phyloP scores from a whole-genome alignment of 2,329 filamentous ascomycete genomes.

The Claviceps spartinae region DNA sequence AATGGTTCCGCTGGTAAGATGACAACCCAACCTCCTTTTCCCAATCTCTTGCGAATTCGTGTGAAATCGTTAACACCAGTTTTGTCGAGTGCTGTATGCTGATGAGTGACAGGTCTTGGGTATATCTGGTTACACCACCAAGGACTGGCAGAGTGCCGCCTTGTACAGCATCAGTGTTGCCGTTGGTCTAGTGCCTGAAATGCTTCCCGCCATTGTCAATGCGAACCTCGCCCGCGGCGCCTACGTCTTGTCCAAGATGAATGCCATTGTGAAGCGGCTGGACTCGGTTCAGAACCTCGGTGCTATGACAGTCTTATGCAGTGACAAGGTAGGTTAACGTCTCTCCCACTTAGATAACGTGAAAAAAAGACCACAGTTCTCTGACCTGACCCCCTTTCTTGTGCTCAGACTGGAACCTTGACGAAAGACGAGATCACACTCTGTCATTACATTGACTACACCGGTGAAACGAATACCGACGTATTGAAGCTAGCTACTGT shows the following conservation, averaged over 20 bases:
- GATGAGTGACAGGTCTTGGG: constrained; percentile 10
- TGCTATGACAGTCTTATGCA: constrained; percentile 17
- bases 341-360: background rate
- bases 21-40: too few species aligned
- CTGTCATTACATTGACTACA: constrained; percentile 11
- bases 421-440: constrained; percentile 17
- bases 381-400: background rate
- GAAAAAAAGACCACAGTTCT: background rate
- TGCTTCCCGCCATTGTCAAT: constrained; percentile 19
- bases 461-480: constrained; percentile 8
- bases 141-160: constrained; percentile 14
- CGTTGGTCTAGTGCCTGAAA: constrained; percentile 17
- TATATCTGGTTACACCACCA: constrained; percentile 13
- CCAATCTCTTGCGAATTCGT: background rate
- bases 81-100: background rate
- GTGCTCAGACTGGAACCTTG: constrained; percentile 13
- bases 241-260: constrained; percentile 17
- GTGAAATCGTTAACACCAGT: background rate
- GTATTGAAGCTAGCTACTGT: constrained; percentile 16
- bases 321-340: constrained; percentile 13
- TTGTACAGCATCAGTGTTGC: constrained; percentile 18
- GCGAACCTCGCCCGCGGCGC: constrained; percentile 16
- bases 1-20: constrained; percentile 17
- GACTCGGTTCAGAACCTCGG: constrained; percentile 18
- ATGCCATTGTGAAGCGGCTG: constrained; percentile 22